Evolutionary conservation across 331 rosid species (phyloP).

Genomic region (Pyracantha coccinea): DNA sequence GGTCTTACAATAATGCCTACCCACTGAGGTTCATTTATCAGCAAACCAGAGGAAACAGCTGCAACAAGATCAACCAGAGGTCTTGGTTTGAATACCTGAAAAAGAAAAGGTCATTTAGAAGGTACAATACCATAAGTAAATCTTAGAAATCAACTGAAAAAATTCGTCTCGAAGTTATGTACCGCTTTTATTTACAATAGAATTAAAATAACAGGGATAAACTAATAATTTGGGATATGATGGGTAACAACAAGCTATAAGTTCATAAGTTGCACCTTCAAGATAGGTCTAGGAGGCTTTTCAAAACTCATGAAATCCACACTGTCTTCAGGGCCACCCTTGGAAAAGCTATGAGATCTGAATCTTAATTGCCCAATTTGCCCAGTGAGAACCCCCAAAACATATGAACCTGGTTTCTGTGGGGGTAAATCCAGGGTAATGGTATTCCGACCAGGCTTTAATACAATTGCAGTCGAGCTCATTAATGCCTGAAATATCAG

Average conservation of each 20-base stretch:
- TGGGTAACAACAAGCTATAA: not conserved
- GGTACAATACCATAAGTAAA: not conserved
- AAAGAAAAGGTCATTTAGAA: slow-evolving; percentile 20
- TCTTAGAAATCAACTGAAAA: not conserved
- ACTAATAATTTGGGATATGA: not conserved
- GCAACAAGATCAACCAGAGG: slow-evolving; percentile 94
- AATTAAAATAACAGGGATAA: slow-evolving; percentile 7
- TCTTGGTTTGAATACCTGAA: slow-evolving; percentile 81
- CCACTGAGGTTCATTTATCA: slow-evolving; percentile 92
- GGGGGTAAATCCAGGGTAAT: slow-evolving; percentile 88
- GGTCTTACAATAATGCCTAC: slow-evolving; percentile 85
- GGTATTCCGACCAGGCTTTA: slow-evolving; percentile 90
- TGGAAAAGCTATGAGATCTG: slow-evolving; percentile 95
- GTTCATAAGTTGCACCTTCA: slow-evolving; percentile 55
- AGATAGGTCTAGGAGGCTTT: slow-evolving; percentile 87
- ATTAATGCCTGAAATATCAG: slow-evolving; percentile 61
- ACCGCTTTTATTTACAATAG: not conserved
- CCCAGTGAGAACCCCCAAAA: slow-evolving; percentile 95
- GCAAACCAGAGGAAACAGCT: slow-evolving; percentile 86
- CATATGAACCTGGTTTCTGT: slow-evolving; percentile 97
- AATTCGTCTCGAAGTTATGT: not conserved
- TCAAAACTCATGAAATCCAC: slow-evolving; percentile 97
- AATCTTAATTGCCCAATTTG: slow-evolving; percentile 85
- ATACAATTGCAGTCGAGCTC: slow-evolving; percentile 62
- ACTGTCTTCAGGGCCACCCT: slow-evolving; percentile 86